Conservation (phyloP, 2,329 filamentous ascomycete genomes). For the Trichoderma endophyticum region DNA sequence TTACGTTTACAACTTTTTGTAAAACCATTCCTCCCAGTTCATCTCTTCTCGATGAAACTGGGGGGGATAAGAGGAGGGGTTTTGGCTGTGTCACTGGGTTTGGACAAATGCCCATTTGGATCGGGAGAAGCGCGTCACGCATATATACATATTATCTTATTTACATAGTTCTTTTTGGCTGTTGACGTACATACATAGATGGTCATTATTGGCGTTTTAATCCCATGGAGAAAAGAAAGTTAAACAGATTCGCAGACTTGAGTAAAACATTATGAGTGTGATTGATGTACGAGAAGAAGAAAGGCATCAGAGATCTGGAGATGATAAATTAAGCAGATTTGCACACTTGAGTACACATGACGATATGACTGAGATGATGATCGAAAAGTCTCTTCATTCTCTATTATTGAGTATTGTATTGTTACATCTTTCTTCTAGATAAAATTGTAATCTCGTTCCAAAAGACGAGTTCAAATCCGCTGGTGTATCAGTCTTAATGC, state of each 20-base stretch:
- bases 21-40: background rate
- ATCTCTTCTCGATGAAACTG: background rate
- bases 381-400: background rate
- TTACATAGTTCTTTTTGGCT: background rate
- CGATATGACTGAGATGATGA: background rate
- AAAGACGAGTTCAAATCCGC: background rate
- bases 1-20: background rate
- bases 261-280: no score
- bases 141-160: background rate
- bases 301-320: background rate
- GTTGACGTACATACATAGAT: background rate
- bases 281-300: background rate
- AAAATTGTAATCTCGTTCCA: background rate
- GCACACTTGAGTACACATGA: background rate
- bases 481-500: background rate
- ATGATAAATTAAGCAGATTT: no score
- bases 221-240: background rate
- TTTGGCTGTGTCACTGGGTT: background rate
- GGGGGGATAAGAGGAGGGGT: background rate
- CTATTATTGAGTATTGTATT: background rate
- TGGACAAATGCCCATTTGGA: slow-evolving; percentile 9
- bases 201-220: background rate
- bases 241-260: background rate
- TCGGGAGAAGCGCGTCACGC: background rate
- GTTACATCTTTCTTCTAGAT: background rate